phyloP scores from a whole-genome alignment of 1,284 basidiomycete genomes.

The Phenoliferia sp. region DNA sequence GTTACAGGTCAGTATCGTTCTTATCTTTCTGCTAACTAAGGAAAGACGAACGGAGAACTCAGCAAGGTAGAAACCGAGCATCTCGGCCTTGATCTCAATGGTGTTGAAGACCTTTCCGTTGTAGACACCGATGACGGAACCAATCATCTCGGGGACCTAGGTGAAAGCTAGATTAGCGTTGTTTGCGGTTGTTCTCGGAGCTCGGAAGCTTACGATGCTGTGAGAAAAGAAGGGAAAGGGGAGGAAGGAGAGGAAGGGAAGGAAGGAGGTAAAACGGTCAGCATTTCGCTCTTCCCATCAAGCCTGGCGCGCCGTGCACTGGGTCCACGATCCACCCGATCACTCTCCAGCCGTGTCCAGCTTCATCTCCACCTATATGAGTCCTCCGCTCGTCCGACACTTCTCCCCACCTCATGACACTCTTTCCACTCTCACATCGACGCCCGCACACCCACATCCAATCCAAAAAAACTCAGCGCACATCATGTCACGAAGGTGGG shows the following conservation, averaged over 20 bases:
- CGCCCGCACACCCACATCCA: background rate
- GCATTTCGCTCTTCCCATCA: too few species aligned
- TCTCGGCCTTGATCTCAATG: conserved; percentile 99
- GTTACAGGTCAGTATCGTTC: background rate
- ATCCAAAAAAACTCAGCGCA: conserved; percentile 45
- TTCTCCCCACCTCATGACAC: too few species aligned
- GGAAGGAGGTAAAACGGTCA: too few species aligned
- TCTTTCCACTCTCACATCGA: background rate
- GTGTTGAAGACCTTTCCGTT: conserved; percentile 73
- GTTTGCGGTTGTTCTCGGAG: too few species aligned
- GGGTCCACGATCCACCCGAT: too few species aligned
- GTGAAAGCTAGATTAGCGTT: conserved; percentile 41
- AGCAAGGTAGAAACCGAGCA: conserved; percentile 98
- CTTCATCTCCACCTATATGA: too few species aligned
- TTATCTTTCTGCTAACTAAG: background rate
- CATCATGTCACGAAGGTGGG: conserved; percentile 96
- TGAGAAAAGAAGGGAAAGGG: too few species aligned
- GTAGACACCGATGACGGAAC: conserved; percentile 93
- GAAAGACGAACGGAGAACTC: conserved; percentile 62
- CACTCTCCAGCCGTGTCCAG: too few species aligned
- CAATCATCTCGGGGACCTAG: conserved; percentile 99
- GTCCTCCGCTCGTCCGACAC: too few species aligned
- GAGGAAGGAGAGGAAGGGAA: too few species aligned
- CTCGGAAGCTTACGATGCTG: too few species aligned
- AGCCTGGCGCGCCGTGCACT: too few species aligned